Conservation (phyloP, 106 monocot genomes). For the Dendrobium officinale region DNA sequence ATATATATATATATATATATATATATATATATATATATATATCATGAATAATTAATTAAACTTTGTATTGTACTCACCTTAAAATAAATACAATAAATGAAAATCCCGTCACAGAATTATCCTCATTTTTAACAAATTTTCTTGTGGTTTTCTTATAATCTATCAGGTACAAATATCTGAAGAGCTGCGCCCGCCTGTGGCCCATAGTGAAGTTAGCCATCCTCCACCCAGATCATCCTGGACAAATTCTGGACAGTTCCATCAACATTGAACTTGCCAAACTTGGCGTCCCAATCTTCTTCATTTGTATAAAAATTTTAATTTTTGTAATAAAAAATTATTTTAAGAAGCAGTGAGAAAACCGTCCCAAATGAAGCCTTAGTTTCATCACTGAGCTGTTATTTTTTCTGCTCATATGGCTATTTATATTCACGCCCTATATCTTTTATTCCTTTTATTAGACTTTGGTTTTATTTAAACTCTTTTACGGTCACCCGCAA, state of each 20-base stretch:
- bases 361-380: not conserved
- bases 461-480: not conserved
- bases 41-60: no score
- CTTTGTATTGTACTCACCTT: no score
- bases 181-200: conserved; percentile 17
- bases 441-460: not conserved
- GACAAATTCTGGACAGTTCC: conserved; percentile 7
- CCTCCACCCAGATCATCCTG: conserved; percentile 32
- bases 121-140: no score
- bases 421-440: not conserved
- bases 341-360: no score
- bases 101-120: no score
- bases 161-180: conserved; percentile 45
- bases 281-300: not conserved
- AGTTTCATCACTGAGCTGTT: not conserved
- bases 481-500: not conserved
- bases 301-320: not conserved
- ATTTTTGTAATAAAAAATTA: no score
- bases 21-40: no score
- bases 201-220: conserved; percentile 18
- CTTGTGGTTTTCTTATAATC: no score
- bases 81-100: no score
- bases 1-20: no score
- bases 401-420: not conserved
- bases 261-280: not conserved